phyloP scores from a whole-genome alignment of 2,329 filamentous ascomycete genomes.

The Exophiala mesophila region DNA sequence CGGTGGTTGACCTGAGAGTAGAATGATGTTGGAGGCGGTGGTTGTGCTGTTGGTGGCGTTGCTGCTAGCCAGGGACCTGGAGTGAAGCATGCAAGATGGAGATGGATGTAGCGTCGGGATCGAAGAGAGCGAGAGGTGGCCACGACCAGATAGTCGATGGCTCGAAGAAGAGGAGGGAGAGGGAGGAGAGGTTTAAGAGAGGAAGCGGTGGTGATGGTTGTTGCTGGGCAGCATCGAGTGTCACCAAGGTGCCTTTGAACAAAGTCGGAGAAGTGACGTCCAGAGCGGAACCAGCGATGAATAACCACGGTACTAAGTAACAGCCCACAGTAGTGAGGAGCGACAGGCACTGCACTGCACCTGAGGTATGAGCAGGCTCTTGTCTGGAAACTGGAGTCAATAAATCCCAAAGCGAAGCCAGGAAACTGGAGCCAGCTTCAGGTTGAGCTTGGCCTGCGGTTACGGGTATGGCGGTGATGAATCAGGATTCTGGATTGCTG shows the following conservation, averaged over 20 bases:
- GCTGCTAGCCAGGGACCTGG: not conserved
- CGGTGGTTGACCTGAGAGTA: not conserved
- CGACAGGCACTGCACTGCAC: too few relatives aligned
- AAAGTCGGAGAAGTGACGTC: too few relatives aligned
- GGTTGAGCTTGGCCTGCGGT: too few relatives aligned
- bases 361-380: too few relatives aligned
- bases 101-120: constrained; percentile 8
- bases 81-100: constrained; percentile 15
- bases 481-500: too few relatives aligned
- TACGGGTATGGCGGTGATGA: not conserved
- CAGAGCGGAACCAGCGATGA: too few relatives aligned
- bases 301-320: too few relatives aligned
- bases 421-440: too few relatives aligned
- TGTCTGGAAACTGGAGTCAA: too few relatives aligned
- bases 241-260: too few relatives aligned
- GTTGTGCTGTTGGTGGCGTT: not conserved
- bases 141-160: constrained; percentile 21
- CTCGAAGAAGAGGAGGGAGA: constrained; percentile 14
- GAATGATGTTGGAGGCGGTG: not conserved
- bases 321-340: too few relatives aligned
- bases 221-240: constrained; percentile 24
- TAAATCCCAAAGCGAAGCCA: too few relatives aligned
- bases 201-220: constrained; percentile 17
- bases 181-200: constrained; percentile 19
- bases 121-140: constrained; percentile 14